Evolutionary conservation across 106 monocot species (phyloP).

Genomic region (Triglochin maritima): DNA sequence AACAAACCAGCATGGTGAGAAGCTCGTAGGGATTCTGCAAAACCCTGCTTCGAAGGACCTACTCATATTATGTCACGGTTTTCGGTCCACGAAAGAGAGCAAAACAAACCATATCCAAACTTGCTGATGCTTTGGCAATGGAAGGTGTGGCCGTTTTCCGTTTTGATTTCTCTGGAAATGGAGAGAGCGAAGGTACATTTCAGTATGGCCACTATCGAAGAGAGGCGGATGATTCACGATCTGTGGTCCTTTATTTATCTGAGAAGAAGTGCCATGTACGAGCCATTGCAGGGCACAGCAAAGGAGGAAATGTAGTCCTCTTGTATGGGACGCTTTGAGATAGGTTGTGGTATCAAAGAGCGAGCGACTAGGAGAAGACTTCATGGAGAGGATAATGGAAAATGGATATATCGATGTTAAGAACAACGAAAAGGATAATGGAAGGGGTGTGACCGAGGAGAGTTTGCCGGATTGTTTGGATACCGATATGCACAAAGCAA

Average conservation of each 20-base stretch:
- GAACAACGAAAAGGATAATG: slow-evolving; percentile 32
- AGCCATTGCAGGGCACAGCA: slow-evolving; percentile 74
- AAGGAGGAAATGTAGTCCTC: slow-evolving; percentile 80
- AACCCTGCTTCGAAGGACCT: slow-evolving; percentile 37
- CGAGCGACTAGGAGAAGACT: slow-evolving; percentile 61
- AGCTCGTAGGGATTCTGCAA: slow-evolving; percentile 40
- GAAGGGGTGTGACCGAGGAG: slow-evolving; percentile 56
- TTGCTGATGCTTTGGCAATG: slow-evolving; percentile 25
- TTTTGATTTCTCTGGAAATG: slow-evolving; percentile 76
- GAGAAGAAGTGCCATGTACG: slow-evolving; percentile 22
- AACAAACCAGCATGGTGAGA: slow-evolving; percentile 43
- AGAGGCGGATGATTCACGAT: slow-evolving; percentile 59
- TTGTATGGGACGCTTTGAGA: slow-evolving; percentile 84
- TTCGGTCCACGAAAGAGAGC: slow-evolving; percentile 55
- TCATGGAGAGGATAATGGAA: slow-evolving; percentile 46
- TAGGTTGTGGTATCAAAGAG: slow-evolving; percentile 50
- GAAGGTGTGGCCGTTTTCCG: slow-evolving; percentile 36
- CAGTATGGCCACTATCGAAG: slow-evolving; percentile 64
- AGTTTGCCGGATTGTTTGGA: slow-evolving; percentile 48
- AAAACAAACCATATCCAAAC: slow-evolving; percentile 28
- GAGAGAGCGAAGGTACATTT: slow-evolving; percentile 82
- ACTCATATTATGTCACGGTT: slow-evolving; percentile 71
- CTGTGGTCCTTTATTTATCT: slow-evolving; percentile 44
- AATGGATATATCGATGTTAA: slow-evolving; percentile 82
- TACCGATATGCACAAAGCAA: slow-evolving; percentile 41